Evolutionary conservation across 176 grass and related monocot genomes (phyloP).

Genomic region (Ampelocalamus luodianensis): DNA sequence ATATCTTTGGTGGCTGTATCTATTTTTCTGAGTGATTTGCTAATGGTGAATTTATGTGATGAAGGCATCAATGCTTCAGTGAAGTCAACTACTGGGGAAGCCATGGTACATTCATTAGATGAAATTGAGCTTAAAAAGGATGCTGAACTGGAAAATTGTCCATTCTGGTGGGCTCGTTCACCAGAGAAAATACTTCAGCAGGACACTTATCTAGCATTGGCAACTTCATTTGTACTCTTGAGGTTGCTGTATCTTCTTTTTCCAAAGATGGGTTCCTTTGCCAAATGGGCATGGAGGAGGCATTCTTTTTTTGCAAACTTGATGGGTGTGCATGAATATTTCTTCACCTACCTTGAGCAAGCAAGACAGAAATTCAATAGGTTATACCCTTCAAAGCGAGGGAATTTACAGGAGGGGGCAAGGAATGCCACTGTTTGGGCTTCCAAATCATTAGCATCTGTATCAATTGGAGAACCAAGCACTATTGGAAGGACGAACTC

Average conservation of each 20-base stretch:
- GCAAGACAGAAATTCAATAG: constrained; percentile 57
- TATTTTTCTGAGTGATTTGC: constrained; percentile 17
- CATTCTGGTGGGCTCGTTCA: constrained; percentile 92
- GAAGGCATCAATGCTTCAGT: constrained; percentile 71
- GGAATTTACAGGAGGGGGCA: constrained; percentile 84
- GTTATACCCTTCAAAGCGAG: constrained; percentile 76
- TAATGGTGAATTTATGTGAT: constrained; percentile 42
- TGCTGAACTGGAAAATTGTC: constrained; percentile 73
- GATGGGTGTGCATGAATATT: constrained; percentile 57
- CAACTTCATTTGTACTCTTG: constrained; percentile 68
- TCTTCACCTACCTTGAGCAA: constrained; percentile 69
- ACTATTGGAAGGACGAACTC: constrained; percentile 62
- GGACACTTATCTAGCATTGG: constrained; percentile 87
- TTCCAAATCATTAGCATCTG: constrained; percentile 89
- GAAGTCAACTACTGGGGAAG: constrained; percentile 47
- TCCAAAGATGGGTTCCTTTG: constrained; percentile 65
- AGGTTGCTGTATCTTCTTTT: constrained; percentile 68
- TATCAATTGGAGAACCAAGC: constrained; percentile 82
- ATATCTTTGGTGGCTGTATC: neutral
- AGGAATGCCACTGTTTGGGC: constrained; percentile 78
- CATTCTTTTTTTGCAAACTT: constrained; percentile 67
- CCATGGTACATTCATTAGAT: constrained; percentile 55
- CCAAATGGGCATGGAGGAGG: constrained; percentile 70
- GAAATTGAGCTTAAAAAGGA: constrained; percentile 55
- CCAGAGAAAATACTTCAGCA: constrained; percentile 97